Evolutionary conservation across 2,329 filamentous ascomycete species (phyloP).

Genomic region (Escovopsis sp.): DNA sequence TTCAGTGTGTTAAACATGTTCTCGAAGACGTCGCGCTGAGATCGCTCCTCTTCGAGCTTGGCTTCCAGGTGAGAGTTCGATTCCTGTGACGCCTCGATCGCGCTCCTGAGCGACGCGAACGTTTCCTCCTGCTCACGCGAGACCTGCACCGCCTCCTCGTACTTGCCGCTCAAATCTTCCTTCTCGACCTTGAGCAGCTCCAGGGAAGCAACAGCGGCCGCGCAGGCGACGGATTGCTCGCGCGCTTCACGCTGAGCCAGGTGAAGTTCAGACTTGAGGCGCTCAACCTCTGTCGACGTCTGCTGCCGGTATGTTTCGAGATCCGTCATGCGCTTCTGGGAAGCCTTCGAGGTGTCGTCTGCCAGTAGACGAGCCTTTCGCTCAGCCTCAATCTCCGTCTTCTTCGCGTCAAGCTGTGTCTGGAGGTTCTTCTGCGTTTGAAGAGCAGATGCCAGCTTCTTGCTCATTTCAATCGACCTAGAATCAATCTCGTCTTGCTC

Average conservation of each 20-base stretch:
- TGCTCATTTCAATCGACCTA: constrained; percentile 54
- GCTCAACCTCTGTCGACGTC: constrained; percentile 72
- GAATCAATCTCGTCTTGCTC: constrained; percentile 44
- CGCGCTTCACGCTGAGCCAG: constrained; percentile 61
- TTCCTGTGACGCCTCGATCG: constrained; percentile 63
- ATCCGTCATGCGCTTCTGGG: constrained; percentile 70
- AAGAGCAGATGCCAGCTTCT: constrained; percentile 69
- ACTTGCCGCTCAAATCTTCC: constrained; percentile 54
- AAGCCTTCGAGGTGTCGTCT: constrained; percentile 72
- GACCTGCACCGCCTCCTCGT: constrained; percentile 51
- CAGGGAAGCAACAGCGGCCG: constrained; percentile 61
- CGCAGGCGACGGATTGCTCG: constrained; percentile 63
- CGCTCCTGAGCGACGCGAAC: constrained; percentile 60
- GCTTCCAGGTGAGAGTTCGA: constrained; percentile 64
- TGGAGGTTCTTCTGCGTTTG: constrained; percentile 70
- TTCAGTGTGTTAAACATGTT: constrained; percentile 61
- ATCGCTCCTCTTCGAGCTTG: constrained; percentile 70
- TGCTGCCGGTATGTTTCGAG: constrained; percentile 74
- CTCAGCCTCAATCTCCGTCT: constrained; percentile 64
- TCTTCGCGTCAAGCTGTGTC: constrained; percentile 54
- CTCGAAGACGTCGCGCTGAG: constrained; percentile 61
- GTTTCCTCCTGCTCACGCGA: constrained; percentile 56
- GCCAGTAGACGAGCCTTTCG: constrained; percentile 67
- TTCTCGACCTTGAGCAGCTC: constrained; percentile 78
- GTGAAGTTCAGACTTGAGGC: constrained; percentile 72